Base-by-base conservation (phyloP, 805 yeast genomes). In the Kodamaea fukazawae region DNA sequence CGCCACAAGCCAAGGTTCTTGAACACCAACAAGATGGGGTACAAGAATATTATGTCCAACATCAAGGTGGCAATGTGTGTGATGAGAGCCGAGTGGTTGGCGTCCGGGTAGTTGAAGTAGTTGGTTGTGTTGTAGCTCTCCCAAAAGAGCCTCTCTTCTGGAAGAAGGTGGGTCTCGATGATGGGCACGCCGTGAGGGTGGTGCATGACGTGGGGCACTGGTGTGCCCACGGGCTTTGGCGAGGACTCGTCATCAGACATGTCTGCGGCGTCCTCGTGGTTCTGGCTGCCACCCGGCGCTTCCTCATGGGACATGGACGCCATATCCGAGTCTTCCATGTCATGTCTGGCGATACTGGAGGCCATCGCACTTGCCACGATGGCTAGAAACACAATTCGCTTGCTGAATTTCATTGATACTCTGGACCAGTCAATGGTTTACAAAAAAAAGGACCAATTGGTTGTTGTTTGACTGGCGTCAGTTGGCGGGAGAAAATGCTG, bases 91-190 rank as follows among this genome's bases (percentile, higher is more conserved):
- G 68, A 43, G 41, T 78, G 73, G 47, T 72, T 71, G 3, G 78
- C 71, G 2, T 73, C 50, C 0, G 71, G 73, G 9, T 76, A 54
- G 6, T 76, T 79, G 63, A 86, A 79, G 58, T 73, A 89, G 17
- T 37, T 38, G 3, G 87, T 81, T 1, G 91, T 83, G 54, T 85
- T 79, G 61, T 89, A 90, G 17, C 61, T 57, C 35, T 79, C 80
- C 97, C 97, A 90, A 60, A 75, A 90, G 18, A 71, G 57, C 40
- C 79, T 66, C 59, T 89, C 96, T 32, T 79, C 84, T 0, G 90
- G 83, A 12, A 80, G 71, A 35, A 90, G 70, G 13, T 76, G 54
- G 2, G 85, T 83, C 18, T 79, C 65, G 33, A 89, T 67, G 31
- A 90, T 86, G 1, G 95, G 90, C 47, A 76, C 53, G 0, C 95